phyloP scores from a whole-genome alignment of 2,329 filamentous ascomycete species.

The Aspergillus fischeri region DNA sequence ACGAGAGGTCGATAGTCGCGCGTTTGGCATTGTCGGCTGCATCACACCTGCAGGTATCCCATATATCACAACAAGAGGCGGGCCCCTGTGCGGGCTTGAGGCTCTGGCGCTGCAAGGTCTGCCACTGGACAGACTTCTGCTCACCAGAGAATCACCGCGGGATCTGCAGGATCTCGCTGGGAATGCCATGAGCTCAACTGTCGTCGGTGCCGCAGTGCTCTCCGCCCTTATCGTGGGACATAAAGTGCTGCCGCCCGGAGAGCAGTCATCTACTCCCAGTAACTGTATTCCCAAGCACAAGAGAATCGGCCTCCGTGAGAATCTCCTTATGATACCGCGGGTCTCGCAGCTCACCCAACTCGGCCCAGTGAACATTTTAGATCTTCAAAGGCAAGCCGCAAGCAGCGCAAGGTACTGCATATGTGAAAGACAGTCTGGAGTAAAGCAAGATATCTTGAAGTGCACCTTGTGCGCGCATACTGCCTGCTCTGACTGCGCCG shows the following conservation, averaged over 20 bases:
- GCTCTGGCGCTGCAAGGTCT: conserved; percentile 64
- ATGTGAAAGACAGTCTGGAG: conserved; percentile 51
- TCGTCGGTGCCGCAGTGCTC: conserved; percentile 62
- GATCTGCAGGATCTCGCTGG: conserved; percentile 68
- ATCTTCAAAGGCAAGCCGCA: conserved; percentile 20
- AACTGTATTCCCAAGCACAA: conserved; percentile 2
- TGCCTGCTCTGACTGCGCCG: conserved; percentile 51
- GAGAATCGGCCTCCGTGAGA: conserved; percentile 6
- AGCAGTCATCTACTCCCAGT: not conserved
- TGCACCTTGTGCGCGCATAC: conserved; percentile 54
- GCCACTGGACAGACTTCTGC: conserved; percentile 57
- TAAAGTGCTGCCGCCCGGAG: conserved; percentile 24
- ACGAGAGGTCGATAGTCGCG: conserved; percentile 46
- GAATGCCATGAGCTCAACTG: conserved; percentile 74
- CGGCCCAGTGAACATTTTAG: conserved; percentile 6
- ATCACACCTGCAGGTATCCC: conserved; percentile 63
- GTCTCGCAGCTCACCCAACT: conserved; percentile 9
- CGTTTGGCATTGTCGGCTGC: conserved; percentile 60
- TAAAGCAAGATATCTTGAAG: conserved; percentile 39
- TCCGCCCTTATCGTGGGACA: conserved; percentile 50
- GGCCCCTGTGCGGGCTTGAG: conserved; percentile 60
- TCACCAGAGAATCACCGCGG: conserved; percentile 59
- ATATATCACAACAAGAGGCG: conserved; percentile 58
- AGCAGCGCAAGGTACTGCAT: conserved; percentile 48
- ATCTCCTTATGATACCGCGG: conserved; percentile 11